Conservation (phyloP, 306 rosid species). For the Fagus crenata region DNA sequence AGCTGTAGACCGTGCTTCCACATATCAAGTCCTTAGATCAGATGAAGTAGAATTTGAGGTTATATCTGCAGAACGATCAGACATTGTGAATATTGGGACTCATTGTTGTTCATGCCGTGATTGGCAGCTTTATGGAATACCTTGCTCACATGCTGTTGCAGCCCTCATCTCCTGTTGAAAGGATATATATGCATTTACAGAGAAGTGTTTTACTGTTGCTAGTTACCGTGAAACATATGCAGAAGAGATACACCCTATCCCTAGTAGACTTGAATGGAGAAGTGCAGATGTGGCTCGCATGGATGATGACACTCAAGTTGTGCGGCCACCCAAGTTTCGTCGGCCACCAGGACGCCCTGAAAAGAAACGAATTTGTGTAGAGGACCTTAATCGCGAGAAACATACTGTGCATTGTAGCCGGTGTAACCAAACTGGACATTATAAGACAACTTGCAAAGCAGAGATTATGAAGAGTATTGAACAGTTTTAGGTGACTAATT, state of each 20-base stretch:
- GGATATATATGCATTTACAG: conserved; percentile 64
- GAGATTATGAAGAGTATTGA: conserved; percentile 54
- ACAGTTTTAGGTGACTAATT: conserved; percentile 61
- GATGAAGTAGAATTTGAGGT: conserved; percentile 90
- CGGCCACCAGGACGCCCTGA: conserved; percentile 90
- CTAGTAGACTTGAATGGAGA: conserved; percentile 54
- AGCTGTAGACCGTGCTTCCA: conserved; percentile 59
- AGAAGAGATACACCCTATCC: conserved; percentile 51
- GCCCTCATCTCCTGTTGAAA: conserved; percentile 77
- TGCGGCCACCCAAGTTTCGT: conserved; percentile 84
- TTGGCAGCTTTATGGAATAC: conserved; percentile 88
- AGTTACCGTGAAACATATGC: conserved; percentile 69
- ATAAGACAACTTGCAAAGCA: conserved; percentile 89
- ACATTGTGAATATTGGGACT: conserved; percentile 75
- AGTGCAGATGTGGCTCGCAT: conserved; percentile 43
- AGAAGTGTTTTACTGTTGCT: conserved; percentile 61
- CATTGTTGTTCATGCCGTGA: conserved; percentile 79
- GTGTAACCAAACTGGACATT: conserved; percentile 94
- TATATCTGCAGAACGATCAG: conserved; percentile 68
- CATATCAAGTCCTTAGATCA: conserved; percentile 76
- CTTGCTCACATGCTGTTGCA: conserved; percentile 91
- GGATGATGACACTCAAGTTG: conserved; percentile 41
- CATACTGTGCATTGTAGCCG: conserved; percentile 87
- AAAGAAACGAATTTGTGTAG: conserved; percentile 71
- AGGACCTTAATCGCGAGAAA: conserved; percentile 73